These are phyloP conservation scores for Diutina siamensis DNA, from an alignment of 1,139 yeast genomes.

Conservation along the genomic window DNA sequence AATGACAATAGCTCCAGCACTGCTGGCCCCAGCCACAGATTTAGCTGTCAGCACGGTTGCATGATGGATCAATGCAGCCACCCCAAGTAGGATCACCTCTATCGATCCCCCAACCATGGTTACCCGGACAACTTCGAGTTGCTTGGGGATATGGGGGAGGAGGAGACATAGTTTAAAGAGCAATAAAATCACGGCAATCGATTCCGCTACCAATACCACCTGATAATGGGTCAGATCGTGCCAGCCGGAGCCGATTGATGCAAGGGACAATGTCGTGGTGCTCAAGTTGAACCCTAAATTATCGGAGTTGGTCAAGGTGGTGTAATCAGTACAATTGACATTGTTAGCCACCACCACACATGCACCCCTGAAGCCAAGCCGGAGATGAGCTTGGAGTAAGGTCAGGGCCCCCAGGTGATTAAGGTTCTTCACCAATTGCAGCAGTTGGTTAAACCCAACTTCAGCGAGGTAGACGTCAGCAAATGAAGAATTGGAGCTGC, in stretches of 20 bases:
- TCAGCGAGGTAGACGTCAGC: conserved; percentile 9
- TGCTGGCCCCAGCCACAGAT: conserved; percentile 35
- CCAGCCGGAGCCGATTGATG: conserved; percentile 8
- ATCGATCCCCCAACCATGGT: conserved; percentile 24
- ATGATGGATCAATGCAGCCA: conserved; percentile 60
- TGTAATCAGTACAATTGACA: conserved; percentile 9
- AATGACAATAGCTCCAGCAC: conserved; percentile 38
- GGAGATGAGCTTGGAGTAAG: conserved; percentile 9
- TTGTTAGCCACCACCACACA: conserved; percentile 8
- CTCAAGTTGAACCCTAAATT: background rate
- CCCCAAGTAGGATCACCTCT: conserved; percentile 46
- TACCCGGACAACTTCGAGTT: conserved; percentile 19
- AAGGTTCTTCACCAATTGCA: background rate
- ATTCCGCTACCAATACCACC: conserved; percentile 36
- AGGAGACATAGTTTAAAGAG: conserved; percentile 27
- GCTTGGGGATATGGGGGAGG: conserved; percentile 40
- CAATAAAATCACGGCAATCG: conserved; percentile 31
- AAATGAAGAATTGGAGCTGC: conserved; percentile 9
- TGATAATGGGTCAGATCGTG: conserved; percentile 9
- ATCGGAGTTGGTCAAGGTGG: conserved; percentile 6
- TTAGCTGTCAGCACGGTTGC: conserved; percentile 42
- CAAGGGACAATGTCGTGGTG: conserved; percentile 6
- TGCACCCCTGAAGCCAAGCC: conserved; percentile 10
- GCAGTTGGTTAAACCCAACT: conserved; percentile 7
- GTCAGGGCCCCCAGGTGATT: conserved; percentile 3